Percentiles rank a stretch among this genome's conserved stretches.
phyloP scores from a whole-genome alignment of 768 basidiomycete species.

The Coprinopsis sp. region DNA sequence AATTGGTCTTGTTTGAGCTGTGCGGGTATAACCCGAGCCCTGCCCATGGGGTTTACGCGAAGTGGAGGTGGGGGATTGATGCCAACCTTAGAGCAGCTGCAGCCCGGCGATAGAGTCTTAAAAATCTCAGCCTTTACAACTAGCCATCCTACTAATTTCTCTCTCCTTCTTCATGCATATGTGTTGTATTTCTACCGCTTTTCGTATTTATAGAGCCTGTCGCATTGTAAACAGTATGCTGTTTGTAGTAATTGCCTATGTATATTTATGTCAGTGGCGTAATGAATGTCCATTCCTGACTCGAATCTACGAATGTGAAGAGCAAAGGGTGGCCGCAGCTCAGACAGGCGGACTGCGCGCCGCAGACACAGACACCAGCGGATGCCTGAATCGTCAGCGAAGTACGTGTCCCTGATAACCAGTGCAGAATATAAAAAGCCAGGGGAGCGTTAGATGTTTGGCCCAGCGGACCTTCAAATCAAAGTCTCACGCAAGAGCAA shows the following conservation, averaged over 20 bases:
- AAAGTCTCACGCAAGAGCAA: constrained; percentile 37
- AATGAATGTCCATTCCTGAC: too few species aligned
- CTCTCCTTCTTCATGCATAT: too few species aligned
- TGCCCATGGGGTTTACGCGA: constrained; percentile 58
- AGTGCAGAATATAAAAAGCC: constrained; percentile 14
- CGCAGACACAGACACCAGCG: neutral
- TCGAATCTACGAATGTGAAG: too few species aligned
- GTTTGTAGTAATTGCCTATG: too few species aligned
- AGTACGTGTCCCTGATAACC: constrained; percentile 19
- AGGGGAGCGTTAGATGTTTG: constrained; percentile 3
- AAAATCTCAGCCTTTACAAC: too few species aligned
- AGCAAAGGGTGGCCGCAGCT: too few species aligned
- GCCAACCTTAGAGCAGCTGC: constrained; percentile 42
- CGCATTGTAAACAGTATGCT: too few species aligned
- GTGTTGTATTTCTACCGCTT: too few species aligned
- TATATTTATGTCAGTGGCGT: too few species aligned
- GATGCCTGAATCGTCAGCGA: constrained; percentile 8
- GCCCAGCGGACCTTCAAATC: constrained; percentile 42
- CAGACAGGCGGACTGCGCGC: neutral
- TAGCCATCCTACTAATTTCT: too few species aligned
- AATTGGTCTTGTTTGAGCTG: constrained; percentile 69
- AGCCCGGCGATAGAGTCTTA: constrained; percentile 23
- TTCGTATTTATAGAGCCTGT: too few species aligned
- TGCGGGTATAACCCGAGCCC: constrained; percentile 63
- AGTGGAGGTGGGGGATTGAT: constrained; percentile 57